These are phyloP conservation scores for Trifolium pratense DNA, from an alignment of 306 rosid genomes.

Conservation along the genomic window DNA sequence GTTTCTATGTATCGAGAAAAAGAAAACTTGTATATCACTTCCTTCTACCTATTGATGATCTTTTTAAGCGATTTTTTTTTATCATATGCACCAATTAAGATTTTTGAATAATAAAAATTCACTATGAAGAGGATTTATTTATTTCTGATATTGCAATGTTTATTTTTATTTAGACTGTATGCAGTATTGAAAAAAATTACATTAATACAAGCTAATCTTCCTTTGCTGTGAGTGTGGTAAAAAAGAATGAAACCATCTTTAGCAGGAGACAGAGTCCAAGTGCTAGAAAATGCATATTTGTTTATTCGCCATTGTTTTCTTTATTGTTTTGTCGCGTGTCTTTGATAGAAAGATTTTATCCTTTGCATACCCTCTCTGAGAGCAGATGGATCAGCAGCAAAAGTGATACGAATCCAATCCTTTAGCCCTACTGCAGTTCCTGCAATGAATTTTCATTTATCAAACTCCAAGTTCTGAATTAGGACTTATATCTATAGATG, in stretches of 20 bases:
- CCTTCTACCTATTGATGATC: neutral
- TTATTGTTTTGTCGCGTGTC: constrained; percentile 48
- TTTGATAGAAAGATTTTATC: constrained; percentile 46
- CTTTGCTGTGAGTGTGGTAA: neutral
- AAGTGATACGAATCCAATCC: constrained; percentile 61
- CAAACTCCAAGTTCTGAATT: neutral
- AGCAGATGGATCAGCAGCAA: constrained; percentile 55
- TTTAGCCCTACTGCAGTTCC: constrained; percentile 61
- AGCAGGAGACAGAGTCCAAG: neutral
- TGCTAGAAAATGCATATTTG: neutral
- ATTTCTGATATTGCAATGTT: constrained; percentile 3
- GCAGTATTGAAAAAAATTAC: neutral
- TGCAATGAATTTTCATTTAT: constrained; percentile 35
- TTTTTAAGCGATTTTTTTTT: neutral
- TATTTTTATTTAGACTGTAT: neutral
- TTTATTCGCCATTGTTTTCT: constrained; percentile 9
- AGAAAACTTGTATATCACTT: neutral
- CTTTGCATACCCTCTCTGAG: constrained; percentile 55
- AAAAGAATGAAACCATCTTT: neutral
- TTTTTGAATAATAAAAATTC: constrained; percentile 4
- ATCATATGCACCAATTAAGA: neutral
- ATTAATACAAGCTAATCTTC: constrained; percentile 20
- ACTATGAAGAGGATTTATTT: neutral
- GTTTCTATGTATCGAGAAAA: neutral
- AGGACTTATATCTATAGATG: neutral